Percentiles rank a stretch among this genome's conserved stretches.
phyloP scores from a whole-genome alignment of 1,284 basidiomycete species.

The Erythrobasidium hasegawianum region DNA sequence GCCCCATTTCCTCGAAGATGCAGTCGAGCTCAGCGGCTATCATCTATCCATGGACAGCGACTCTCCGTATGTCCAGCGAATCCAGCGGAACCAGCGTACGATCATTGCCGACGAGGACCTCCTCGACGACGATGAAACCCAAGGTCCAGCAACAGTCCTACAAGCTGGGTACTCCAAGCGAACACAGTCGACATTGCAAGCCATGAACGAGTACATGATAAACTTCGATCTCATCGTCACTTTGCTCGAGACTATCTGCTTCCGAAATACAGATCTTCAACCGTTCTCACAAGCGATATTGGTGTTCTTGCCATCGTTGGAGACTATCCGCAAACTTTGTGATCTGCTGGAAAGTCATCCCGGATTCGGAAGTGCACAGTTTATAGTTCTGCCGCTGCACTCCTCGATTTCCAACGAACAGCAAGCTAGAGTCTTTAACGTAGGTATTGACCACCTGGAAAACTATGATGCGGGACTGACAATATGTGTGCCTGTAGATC shows the following conservation, averaged over 20 bases:
- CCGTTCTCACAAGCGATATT: conserved; percentile 69
- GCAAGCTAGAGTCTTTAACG: conserved; percentile 84
- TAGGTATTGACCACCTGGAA: conserved; percentile 74
- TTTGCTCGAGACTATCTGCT: conserved; percentile 84
- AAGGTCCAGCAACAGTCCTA: conserved; percentile 8
- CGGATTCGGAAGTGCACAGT: conserved; percentile 65
- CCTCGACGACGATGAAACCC: conserved; percentile 65
- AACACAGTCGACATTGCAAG: conserved; percentile 76
- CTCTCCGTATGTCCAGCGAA: conserved; percentile 65
- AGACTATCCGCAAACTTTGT: conserved; percentile 77
- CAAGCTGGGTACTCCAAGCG: conserved; percentile 50
- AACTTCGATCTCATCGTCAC: conserved; percentile 75
- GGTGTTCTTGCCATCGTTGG: conserved; percentile 87
- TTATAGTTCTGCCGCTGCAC: conserved; percentile 85
- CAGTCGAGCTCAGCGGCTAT: conserved; percentile 82
- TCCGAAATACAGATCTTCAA: conserved; percentile 58
- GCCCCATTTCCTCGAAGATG: conserved; percentile 87
- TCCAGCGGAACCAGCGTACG: conserved; percentile 2
- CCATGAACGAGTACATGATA: conserved; percentile 83
- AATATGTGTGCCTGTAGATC: too few relatives aligned
- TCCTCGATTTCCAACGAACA: conserved; percentile 83
- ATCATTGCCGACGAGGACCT: conserved; percentile 54
- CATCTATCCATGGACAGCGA: conserved; percentile 61
- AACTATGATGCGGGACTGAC: too few relatives aligned
- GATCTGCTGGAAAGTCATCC: conserved; percentile 76